A percentile compares a stretch with the other conserved stretches of the same genome.
phyloP scores from a whole-genome alignment of 164 flowering plant genomes.

The Platanus orientalis region DNA sequence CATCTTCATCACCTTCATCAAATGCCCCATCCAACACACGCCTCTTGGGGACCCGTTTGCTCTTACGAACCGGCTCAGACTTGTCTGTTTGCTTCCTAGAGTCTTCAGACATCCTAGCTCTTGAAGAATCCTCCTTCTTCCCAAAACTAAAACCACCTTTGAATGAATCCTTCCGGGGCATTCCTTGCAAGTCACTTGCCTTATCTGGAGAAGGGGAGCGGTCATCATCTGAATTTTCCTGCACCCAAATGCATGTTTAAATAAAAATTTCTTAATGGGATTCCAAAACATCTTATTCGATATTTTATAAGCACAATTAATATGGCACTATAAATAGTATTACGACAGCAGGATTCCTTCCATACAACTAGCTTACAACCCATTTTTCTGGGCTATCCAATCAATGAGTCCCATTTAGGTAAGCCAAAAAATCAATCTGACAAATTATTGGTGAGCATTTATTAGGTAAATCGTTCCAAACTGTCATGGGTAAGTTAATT shows the following conservation, averaged over 20 bases:
- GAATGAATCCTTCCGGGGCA: conserved; percentile 75
- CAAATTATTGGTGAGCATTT: too few species aligned
- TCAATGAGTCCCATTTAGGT: background rate
- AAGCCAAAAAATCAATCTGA: too few species aligned
- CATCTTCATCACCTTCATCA: conserved; percentile 79
- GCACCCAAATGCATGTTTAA: conserved; percentile 9
- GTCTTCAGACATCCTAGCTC: conserved; percentile 37
- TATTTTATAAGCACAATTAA: too few species aligned
- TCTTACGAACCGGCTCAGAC: conserved; percentile 70
- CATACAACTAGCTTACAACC: background rate
- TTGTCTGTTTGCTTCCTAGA: conserved; percentile 44
- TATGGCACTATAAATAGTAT: background rate
- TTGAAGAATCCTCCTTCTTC: conserved; percentile 35
- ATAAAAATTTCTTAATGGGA: background rate
- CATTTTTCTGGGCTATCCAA: background rate
- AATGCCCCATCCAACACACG: conserved; percentile 61
- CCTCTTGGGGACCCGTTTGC: conserved; percentile 73
- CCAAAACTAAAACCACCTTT: conserved; percentile 37
- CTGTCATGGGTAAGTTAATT: too few species aligned
- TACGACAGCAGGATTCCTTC: background rate
- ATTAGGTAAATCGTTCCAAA: too few species aligned
- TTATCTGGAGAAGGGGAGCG: conserved; percentile 33
- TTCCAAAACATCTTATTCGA: background rate
- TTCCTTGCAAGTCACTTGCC: conserved; percentile 52
- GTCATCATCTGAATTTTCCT: conserved; percentile 49